Conservation (phyloP, 2,329 filamentous ascomycete species). For the Paecilomyces sp. region DNA sequence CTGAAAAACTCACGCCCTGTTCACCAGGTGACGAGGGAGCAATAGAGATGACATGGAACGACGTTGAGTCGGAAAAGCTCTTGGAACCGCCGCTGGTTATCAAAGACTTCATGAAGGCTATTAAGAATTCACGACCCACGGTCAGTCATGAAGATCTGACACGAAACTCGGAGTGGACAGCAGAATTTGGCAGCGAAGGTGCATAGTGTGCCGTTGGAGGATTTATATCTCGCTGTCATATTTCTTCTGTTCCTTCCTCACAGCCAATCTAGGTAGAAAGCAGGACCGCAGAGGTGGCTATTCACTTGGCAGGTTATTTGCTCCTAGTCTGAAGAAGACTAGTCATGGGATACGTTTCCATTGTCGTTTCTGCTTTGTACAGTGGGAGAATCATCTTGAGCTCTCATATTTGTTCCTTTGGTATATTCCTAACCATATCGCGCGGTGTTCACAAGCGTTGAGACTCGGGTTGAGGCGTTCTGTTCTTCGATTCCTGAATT, state of each 20-base stretch:
- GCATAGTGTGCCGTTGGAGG: constrained; percentile 33
- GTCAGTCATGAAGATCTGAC: constrained; percentile 81
- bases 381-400: background rate
- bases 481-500: background rate
- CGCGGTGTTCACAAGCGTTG: background rate
- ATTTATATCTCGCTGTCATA: background rate
- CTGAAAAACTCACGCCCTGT: constrained; percentile 66
- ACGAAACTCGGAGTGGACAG: constrained; percentile 85
- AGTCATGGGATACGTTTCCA: background rate
- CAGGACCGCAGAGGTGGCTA: background rate
- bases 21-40: constrained; percentile 83
- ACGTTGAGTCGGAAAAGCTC: constrained; percentile 74
- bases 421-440: background rate
- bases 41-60: constrained; percentile 88
- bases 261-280: background rate
- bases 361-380: background rate
- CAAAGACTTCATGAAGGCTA: constrained; percentile 89
- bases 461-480: background rate
- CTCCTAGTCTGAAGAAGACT: background rate
- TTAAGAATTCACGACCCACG: constrained; percentile 81
- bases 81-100: constrained; percentile 78
- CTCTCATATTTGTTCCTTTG: background rate
- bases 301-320: background rate
- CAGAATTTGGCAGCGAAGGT: constrained; percentile 92
- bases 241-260: background rate